Base-by-base conservation (phyloP, 495 filamentous ascomycete species). In the Neurospora cerealis region DNA sequence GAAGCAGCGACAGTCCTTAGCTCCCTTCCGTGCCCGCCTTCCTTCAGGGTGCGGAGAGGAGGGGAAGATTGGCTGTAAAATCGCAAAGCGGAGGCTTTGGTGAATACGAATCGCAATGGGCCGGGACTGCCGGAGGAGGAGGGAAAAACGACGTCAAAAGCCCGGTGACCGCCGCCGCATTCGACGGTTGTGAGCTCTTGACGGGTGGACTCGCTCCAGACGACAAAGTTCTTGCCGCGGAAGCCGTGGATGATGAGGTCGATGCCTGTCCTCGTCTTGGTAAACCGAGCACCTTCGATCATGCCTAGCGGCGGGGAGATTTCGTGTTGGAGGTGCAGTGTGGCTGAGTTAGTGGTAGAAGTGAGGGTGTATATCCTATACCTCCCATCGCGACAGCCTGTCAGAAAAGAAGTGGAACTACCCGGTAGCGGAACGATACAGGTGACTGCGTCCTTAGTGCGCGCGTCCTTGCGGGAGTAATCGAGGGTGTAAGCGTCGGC, bases 1-100 rank as follows among this genome's bases (percentile, higher is more conserved):
- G 91, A 87, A 9, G 90, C 78, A n/a, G 92, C 89, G 74, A 91
- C 83, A 2, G 91, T 85, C 80, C 95, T 95, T 75, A 98, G 92
- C 83, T 99, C 96, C 41, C 96, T 82, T 0, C 96, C 96, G 80
- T 99, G 96, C 1, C 88, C 88, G 0, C 96, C 96, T 0, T 78
- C 71, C 37, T 89, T 89, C 2, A 97, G 77, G 1, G 89, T 81
- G 34, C 81, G 79, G 71, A 91, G 87, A 2, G 83, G 79, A 2
- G 86, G 79, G 2, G 78, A 69, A 0, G 74, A 75, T 71, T 92
- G 89, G 2, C 83, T 85, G 69, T 86, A 84, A 1, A 89, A 75
- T 70, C 83, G 81, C 74, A 91, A 78, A 70, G 83, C 83, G 9
- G 86, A 85, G 8, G 87, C 86, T 77, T 89, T 88, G 28, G 87